These are phyloP conservation scores for Ophiobolus disseminans DNA, from an alignment of 2,329 filamentous ascomycete genomes.

Conservation along the genomic window DNA sequence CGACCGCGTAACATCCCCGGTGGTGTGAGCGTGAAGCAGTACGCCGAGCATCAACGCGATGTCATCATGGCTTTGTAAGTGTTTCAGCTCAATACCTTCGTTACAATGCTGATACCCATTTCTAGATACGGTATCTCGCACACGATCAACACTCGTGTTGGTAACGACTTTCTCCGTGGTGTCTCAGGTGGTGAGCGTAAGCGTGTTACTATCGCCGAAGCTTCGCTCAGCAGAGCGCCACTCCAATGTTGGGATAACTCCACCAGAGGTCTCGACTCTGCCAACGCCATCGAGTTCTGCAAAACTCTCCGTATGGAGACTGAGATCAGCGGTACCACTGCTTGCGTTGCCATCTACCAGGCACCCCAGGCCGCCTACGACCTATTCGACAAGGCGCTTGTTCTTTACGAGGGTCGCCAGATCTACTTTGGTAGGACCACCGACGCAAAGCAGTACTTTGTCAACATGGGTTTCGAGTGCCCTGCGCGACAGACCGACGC, in stretches of 20 bases:
- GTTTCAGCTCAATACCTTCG: background rate
- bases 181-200: conserved; percentile 80
- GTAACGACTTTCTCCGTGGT: conserved; percentile 77
- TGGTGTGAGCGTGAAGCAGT: conserved; percentile 62
- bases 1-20: conserved; percentile 68
- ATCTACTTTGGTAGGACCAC: conserved; percentile 73
- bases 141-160: conserved; percentile 74
- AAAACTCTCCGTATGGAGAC: conserved; percentile 72
- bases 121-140: conserved; percentile 72
- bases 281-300: conserved; percentile 78
- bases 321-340: conserved; percentile 70
- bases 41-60: conserved; percentile 70
- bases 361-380: conserved; percentile 73
- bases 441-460: conserved; percentile 72
- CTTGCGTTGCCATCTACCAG: conserved; percentile 77
- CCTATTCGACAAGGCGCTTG: conserved; percentile 71
- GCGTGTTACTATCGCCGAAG: conserved; percentile 82
- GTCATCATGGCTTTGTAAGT: conserved; percentile 64
- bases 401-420: conserved; percentile 72
- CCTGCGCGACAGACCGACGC: conserved; percentile 74
- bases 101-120: background rate
- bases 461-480: conserved; percentile 74
- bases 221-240: conserved; percentile 68
- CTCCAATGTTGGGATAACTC: conserved; percentile 81
- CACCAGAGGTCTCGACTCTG: conserved; percentile 75